Base-by-base conservation (phyloP, 2,329 filamentous ascomycete species). In the Polychaeton citri region DNA sequence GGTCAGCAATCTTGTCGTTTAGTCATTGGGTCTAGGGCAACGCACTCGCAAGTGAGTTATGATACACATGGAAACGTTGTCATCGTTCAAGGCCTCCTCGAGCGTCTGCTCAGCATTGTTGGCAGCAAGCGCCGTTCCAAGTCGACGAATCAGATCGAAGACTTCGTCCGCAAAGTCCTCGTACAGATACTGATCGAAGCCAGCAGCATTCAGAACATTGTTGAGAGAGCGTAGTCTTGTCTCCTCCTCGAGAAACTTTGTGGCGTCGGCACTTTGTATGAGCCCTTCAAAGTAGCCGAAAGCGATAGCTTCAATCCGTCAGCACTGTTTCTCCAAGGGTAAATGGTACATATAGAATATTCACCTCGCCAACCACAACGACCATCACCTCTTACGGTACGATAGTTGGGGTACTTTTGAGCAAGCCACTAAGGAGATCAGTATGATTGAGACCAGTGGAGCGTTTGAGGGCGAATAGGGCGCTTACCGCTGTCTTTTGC, bases 341-440 rank as follows among this genome's bases (percentile, higher is more conserved):
- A n/a, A 17, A 18, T 37, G 10, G 35, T 41, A 36, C 30, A 37
- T 36, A 39, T 20, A 16, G 12, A 17, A 13, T 17, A 45, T 78
- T 66, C 70, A 95, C 88, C 90, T 79, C 88, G 76, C 88, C 90
- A 96, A 52, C 88, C 90, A 62, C 90, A 96, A 57, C 93, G 92
- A 40, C 90, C 90, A 62, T 96, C 88, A 36, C 90, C 88, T 59
- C 81, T 79, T 57, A 94, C 76, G 8, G 79, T 79, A 37, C 90
- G 83, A 55, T 88, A 94, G 55, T 86, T 79, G 15, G 84, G 82
- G 59, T 93, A 94, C 38, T 80, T 84, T 49, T 79, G 71, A 5
- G 86, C 81, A 37, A 98, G 71, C 15, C 78, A 72, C 93, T 36
- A 31, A 17, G 9, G 16, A 10, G 24, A 21, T 34, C 20, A 32